These are phyloP conservation scores for Allium cepa DNA, from an alignment of 106 monocot genomes.

Conservation along the genomic window DNA sequence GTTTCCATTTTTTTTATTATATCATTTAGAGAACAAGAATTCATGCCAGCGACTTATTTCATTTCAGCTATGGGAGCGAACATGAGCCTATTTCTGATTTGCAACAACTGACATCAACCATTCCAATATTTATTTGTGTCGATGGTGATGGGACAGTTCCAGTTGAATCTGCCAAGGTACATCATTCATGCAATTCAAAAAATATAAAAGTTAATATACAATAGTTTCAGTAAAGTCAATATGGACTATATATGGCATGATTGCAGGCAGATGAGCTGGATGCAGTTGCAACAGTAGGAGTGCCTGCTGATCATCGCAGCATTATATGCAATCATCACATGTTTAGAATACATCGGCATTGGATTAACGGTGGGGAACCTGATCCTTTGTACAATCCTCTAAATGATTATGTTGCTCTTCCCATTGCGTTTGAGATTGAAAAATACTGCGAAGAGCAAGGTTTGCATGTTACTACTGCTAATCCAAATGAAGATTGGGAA, in stretches of 20 bases:
- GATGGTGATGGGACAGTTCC: constrained; percentile 96
- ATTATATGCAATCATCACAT: constrained; percentile 63
- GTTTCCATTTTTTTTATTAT: too few species aligned
- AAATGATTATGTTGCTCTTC: constrained; percentile 88
- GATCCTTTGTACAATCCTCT: constrained; percentile 95
- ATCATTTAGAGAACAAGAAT: too few species aligned
- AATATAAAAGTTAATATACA: too few species aligned
- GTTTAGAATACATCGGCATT: constrained; percentile 71
- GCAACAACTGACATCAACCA: constrained; percentile 5
- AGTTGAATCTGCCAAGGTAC: constrained; percentile 87
- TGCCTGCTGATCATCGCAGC: constrained; percentile 78
- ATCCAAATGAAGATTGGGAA: constrained; percentile 52
- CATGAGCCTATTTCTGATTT: constrained; percentile 12
- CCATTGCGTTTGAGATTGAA: constrained; percentile 56
- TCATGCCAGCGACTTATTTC: too few species aligned
- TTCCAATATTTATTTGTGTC: constrained; percentile 66
- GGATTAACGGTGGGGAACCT: constrained; percentile 81
- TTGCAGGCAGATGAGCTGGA: constrained; percentile 85
- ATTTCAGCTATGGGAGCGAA: constrained; percentile 10
- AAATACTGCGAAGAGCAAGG: constrained; percentile 14
- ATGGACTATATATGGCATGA: background rate
- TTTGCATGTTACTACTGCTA: constrained; percentile 12
- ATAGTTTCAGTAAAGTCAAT: too few species aligned
- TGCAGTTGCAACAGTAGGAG: constrained; percentile 79
- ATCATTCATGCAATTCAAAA: background rate